Evolutionary conservation across 2,329 filamentous ascomycete species (phyloP).

Genomic region (Colletotrichum orchidophilum): DNA sequence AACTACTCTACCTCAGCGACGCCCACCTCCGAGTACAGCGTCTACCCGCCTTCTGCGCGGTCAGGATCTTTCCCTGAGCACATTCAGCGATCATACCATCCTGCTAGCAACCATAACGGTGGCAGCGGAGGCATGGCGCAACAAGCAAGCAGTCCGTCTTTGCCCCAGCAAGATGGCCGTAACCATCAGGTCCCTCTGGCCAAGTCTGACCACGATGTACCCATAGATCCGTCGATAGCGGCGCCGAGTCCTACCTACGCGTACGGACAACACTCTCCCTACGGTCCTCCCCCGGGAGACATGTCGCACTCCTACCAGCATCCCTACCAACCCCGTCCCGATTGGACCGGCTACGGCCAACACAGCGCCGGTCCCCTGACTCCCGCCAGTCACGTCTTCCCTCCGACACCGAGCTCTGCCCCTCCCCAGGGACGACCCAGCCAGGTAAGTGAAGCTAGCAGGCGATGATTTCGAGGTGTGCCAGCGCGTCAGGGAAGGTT

Average conservation of each 20-base stretch:
- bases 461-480: not conserved
- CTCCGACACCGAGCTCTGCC: conserved; percentile 64
- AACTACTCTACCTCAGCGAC: conserved; percentile 82
- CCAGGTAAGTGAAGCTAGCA: conserved; percentile 61
- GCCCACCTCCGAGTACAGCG: conserved; percentile 88
- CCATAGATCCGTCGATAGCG: conserved; percentile 99
- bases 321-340: conserved; percentile 75
- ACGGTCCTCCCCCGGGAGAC: conserved; percentile 82
- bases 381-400: conserved; percentile 63
- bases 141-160: conserved; percentile 96
- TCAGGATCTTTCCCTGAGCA: conserved; percentile 89
- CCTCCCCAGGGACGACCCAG: conserved; percentile 64
- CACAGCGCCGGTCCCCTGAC: conserved; percentile 59
- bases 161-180: conserved; percentile 83
- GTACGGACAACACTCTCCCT: conserved; percentile 85
- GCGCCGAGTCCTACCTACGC: conserved; percentile 92
- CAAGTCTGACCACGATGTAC: conserved; percentile 96
- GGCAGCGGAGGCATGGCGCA: conserved; percentile 94
- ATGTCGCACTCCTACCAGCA: conserved; percentile 83
- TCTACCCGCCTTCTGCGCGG: conserved; percentile 79
- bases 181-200: conserved; percentile 80
- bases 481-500: not conserved
- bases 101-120: conserved; percentile 76
- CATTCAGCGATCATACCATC: conserved; percentile 85
- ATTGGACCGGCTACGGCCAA: conserved; percentile 76